phyloP scores from a whole-genome alignment of 2,329 filamentous ascomycete species.

The Hypoxylon sp. region DNA sequence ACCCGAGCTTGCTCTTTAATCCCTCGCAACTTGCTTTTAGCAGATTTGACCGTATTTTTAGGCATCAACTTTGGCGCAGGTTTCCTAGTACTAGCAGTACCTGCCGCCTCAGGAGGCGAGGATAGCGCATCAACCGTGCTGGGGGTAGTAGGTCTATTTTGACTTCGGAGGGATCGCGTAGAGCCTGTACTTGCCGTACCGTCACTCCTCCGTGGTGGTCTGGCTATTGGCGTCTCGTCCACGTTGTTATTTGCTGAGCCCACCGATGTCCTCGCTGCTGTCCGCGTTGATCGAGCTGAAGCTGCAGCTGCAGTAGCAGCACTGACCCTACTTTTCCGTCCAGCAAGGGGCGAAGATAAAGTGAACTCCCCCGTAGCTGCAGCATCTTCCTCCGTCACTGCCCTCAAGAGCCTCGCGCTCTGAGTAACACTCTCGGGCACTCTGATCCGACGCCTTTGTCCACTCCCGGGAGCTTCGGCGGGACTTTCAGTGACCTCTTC shows the following conservation, averaged over 20 bases:
- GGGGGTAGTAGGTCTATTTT: conserved; percentile 43
- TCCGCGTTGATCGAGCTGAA: conserved; percentile 54
- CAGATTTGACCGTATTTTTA: conserved; percentile 26
- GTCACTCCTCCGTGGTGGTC: conserved; percentile 45
- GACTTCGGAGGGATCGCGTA: conserved; percentile 48
- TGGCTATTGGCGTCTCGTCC: conserved; percentile 45
- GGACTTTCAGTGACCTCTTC: conserved; percentile 70
- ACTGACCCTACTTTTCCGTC: conserved; percentile 59
- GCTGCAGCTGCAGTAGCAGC: conserved; percentile 48
- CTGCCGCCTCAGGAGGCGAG: conserved; percentile 51
- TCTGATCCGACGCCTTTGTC: conserved; percentile 61
- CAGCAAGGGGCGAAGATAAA: conserved; percentile 62
- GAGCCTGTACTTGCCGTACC: conserved; percentile 45
- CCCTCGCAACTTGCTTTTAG: conserved; percentile 42
- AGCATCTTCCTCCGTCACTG: conserved; percentile 55
- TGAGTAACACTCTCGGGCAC: conserved; percentile 57
- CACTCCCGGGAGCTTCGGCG: conserved; percentile 69
- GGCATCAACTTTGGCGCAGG: conserved; percentile 47
- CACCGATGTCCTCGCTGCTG: conserved; percentile 41
- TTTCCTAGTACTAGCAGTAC: conserved; percentile 51
- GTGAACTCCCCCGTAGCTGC: conserved; percentile 52
- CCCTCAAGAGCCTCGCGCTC: conserved; percentile 61
- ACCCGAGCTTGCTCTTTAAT: conserved; percentile 46
- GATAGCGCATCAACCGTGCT: conserved; percentile 48
- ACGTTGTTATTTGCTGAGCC: conserved; percentile 35